These are phyloP conservation scores for Emmonsiellopsis sp. DNA, from an alignment of 2,329 filamentous ascomycete species.

Conservation along the genomic window DNA sequence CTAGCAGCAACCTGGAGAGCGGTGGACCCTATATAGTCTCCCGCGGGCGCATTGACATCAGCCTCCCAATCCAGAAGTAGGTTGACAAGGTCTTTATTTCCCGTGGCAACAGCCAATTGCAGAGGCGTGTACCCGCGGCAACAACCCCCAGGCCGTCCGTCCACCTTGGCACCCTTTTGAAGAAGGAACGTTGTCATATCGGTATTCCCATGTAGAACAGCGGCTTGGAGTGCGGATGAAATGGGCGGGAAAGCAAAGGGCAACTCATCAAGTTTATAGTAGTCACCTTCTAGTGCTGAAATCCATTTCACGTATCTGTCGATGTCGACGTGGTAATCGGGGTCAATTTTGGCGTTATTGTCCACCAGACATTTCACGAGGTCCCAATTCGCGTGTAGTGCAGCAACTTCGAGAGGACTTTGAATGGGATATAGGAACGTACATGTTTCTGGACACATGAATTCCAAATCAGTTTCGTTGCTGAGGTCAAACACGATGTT, in stretches of 20 bases:
- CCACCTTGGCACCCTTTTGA: conserved; percentile 8
- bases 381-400: not conserved
- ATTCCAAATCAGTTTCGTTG: not conserved
- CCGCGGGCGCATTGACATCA: conserved; percentile 18
- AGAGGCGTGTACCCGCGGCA: conserved; percentile 9
- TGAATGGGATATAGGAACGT: conserved; percentile 3
- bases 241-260: not conserved
- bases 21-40: not conserved
- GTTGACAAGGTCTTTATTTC: conserved; percentile 8
- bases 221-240: conserved; percentile 14
- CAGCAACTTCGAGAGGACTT: conserved; percentile 6
- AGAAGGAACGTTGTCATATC: conserved; percentile 14
- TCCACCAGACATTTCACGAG: conserved; percentile 8
- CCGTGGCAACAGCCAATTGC: conserved; percentile 7
- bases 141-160: conserved; percentile 1
- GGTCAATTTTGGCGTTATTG: conserved; percentile 8
- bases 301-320: conserved; percentile 1
- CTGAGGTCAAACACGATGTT: not conserved
- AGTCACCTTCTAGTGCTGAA: not conserved
- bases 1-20: conserved; percentile 1
- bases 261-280: not conserved
- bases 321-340: not conserved
- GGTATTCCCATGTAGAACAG: conserved; percentile 6
- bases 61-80: conserved; percentile 28
- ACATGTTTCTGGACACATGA: not conserved